Evolutionary conservation across 108 stramenopile species (phyloP).

Genomic region (Stephanodiscus minutulus): DNA sequence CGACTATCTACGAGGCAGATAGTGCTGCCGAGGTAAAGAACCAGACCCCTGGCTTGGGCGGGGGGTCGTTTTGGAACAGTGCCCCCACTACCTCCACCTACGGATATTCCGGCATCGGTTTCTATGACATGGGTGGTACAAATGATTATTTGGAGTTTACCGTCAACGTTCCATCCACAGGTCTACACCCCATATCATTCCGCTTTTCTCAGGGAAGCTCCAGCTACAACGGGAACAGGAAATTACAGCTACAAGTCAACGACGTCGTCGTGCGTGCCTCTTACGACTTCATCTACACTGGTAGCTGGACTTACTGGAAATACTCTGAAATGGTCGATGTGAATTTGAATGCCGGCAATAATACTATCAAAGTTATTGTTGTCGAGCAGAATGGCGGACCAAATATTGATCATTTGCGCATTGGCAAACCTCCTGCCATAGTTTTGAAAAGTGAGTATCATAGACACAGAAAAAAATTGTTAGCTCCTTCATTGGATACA

Average conservation of each 20-base stretch:
- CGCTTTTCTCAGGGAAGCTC: conserved; percentile 25
- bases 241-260: conserved; percentile 26
- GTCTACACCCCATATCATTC: conserved; percentile 32
- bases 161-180: conserved; percentile 12
- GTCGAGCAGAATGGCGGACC: conserved; percentile 33
- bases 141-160: conserved; percentile 32
- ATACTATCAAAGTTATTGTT: conserved; percentile 38
- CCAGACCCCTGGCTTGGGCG: neutral
- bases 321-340: conserved; percentile 41
- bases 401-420: conserved; percentile 48
- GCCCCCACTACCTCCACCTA: conserved; percentile 5
- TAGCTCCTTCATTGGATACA: neutral
- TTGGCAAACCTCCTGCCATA: conserved; percentile 46
- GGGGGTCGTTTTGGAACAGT: conserved; percentile 15
- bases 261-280: conserved; percentile 8
- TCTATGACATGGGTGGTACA: conserved; percentile 28
- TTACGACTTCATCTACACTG: conserved; percentile 33
- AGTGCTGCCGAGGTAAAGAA: conserved; percentile 11
- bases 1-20: conserved; percentile 40
- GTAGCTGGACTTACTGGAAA: conserved; percentile 33
- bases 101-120: conserved; percentile 38
- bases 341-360: conserved; percentile 24
- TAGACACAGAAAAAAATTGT: neutral
- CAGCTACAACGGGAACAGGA: conserved; percentile 28
- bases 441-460: conserved; percentile 30